A percentile compares a stretch with the other conserved stretches of the same genome.
phyloP scores from a whole-genome alignment of 1,284 basidiomycete genomes.

The Trichosporon sp. region DNA sequence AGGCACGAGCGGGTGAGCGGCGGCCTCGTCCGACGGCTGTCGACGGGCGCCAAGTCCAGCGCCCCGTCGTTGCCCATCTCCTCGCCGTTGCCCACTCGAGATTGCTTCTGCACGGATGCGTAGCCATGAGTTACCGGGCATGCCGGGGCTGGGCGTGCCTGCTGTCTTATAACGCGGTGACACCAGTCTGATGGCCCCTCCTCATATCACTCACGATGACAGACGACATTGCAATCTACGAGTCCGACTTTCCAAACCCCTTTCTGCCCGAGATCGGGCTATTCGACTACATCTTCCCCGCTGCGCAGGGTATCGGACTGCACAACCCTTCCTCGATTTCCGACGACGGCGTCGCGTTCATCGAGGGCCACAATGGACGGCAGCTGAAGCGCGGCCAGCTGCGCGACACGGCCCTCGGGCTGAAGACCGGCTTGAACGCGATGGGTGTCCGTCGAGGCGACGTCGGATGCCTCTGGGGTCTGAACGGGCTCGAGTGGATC shows the following conservation, averaged over 20 bases:
- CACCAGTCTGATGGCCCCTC: background rate
- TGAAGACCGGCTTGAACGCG: conserved; percentile 62
- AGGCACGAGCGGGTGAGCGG: background rate
- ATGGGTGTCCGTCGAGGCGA: conserved; percentile 44
- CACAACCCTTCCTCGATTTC: background rate
- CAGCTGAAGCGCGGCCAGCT: conserved; percentile 64
- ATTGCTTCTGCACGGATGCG: background rate
- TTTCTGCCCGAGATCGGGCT: conserved; percentile 22
- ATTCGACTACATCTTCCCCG: conserved; percentile 27
- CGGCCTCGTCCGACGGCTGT: conserved; percentile 3
- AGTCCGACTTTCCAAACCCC: conserved; percentile 19
- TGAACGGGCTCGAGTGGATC: conserved; percentile 68
- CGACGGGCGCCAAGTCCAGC: background rate
- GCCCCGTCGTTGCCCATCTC: background rate
- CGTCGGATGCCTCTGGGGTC: conserved; percentile 48
- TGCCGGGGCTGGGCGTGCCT: background rate
- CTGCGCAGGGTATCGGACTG: conserved; percentile 1
- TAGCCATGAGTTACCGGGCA: background rate
- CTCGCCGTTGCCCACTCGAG: background rate
- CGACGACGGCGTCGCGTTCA: conserved; percentile 59
- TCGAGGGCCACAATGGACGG: conserved; percentile 67
- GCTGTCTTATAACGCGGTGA: background rate
- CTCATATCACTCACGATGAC: background rate
- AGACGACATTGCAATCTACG: conserved; percentile 23
- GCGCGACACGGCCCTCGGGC: conserved; percentile 62